Percentiles rank a stretch among this genome's conserved stretches.
Conservation (phyloP, 2,329 filamentous ascomycete species). For the Colletotrichum lupini region DNA sequence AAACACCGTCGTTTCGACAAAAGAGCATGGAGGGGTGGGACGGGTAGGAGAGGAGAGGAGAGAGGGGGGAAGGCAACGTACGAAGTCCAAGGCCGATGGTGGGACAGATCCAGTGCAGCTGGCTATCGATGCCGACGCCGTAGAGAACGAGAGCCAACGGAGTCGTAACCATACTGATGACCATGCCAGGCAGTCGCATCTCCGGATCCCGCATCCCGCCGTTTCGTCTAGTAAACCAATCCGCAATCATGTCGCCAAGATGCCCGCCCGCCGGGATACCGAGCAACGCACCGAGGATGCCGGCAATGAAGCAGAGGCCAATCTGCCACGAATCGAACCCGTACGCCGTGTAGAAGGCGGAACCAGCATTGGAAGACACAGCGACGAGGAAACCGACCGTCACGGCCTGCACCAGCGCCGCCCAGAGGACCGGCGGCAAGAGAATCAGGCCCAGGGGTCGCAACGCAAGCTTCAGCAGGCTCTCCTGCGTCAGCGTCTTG, state of each 20-base stretch:
- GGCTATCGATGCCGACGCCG: slow-evolving; percentile 58
- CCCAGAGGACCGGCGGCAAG: slow-evolving; percentile 66
- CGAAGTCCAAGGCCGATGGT: slow-evolving; percentile 64
- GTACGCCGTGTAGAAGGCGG: slow-evolving; percentile 55
- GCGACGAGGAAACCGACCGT: slow-evolving; percentile 67
- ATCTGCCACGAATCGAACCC: slow-evolving; percentile 57
- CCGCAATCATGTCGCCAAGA: slow-evolving; percentile 58
- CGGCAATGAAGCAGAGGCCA: slow-evolving; percentile 63
- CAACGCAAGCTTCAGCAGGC: slow-evolving; percentile 57
- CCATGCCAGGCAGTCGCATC: slow-evolving; percentile 67
- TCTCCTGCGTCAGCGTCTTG: slow-evolving; percentile 56
- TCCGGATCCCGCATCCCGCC: slow-evolving; percentile 68
- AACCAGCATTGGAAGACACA: slow-evolving; percentile 62
- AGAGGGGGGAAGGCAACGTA: slow-evolving; percentile 45
- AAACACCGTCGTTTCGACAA: not conserved
- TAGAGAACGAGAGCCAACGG: slow-evolving; percentile 58
- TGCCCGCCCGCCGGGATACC: slow-evolving; percentile 63
- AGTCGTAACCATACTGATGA: slow-evolving; percentile 61
- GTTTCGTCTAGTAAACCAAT: slow-evolving; percentile 62
- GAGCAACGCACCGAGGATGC: slow-evolving; percentile 58
- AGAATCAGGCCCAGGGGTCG: slow-evolving; percentile 61
- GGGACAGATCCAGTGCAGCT: slow-evolving; percentile 65
- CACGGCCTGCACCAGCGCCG: slow-evolving; percentile 62
- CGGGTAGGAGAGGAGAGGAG: too few relatives aligned
- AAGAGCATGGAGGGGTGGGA: not conserved